Percentiles rank a stretch among this genome's conserved stretches.
Evolutionary conservation across 2,329 filamentous ascomycete genomes (phyloP).

Genomic region (Diaporthe ampelina): DNA sequence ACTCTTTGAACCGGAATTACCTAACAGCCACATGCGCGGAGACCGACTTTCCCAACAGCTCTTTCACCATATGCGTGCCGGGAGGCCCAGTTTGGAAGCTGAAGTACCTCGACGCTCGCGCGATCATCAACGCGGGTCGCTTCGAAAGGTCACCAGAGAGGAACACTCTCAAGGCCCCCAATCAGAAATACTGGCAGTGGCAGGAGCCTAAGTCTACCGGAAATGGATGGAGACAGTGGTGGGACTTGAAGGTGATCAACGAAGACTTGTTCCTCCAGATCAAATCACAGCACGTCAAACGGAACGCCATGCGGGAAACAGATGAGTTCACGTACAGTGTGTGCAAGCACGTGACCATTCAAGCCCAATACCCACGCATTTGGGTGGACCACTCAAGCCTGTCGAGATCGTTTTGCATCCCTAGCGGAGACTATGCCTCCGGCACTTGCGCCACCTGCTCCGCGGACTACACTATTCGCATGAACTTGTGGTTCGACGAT

Average conservation of each 20-base stretch:
- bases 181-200: neutral
- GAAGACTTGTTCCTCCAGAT: neutral
- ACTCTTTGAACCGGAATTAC: too few relatives aligned
- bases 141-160: neutral
- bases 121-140: neutral
- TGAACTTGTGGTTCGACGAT: too few relatives aligned
- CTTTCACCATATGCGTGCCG: neutral
- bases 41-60: fast-evolving
- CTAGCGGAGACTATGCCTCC: fast-evolving
- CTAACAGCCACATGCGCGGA: too few relatives aligned
- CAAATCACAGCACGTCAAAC: too few relatives aligned
- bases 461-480: too few relatives aligned
- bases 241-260: neutral
- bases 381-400: neutral
- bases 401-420: fast-evolving
- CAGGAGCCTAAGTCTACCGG: too few relatives aligned
- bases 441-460: neutral
- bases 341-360: neutral
- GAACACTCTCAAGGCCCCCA: too few relatives aligned
- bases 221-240: neutral
- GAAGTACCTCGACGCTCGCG: neutral
- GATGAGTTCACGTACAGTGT: neutral
- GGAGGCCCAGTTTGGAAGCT: neutral
- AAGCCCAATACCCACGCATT: neutral
- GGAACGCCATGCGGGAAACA: too few relatives aligned